Conservation (phyloP, 2,329 filamentous ascomycete genomes). For the Verticillium klebahnii region DNA sequence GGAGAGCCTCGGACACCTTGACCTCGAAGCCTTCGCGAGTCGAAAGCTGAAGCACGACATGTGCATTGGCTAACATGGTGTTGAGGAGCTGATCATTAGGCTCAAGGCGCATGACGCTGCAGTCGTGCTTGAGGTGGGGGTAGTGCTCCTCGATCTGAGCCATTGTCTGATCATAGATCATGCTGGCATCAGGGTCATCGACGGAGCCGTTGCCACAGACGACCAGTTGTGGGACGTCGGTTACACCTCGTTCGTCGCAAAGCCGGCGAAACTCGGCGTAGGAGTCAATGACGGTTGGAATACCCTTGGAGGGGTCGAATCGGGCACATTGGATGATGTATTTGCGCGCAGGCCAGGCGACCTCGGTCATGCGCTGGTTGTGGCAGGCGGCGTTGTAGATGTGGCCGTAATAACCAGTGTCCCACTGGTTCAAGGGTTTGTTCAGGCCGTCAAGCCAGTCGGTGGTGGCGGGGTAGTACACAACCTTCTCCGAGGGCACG, state of each 20-base stretch:
- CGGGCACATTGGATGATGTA: constrained; percentile 79
- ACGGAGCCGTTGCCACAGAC: constrained; percentile 76
- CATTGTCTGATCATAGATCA: constrained; percentile 70
- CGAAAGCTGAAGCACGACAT: constrained; percentile 73
- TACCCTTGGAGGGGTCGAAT: constrained; percentile 81
- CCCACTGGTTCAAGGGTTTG: constrained; percentile 67
- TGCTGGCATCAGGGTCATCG: constrained; percentile 72
- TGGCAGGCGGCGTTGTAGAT: constrained; percentile 63
- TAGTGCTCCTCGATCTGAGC: constrained; percentile 60
- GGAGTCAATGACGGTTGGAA: constrained; percentile 69
- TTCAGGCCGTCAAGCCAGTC: constrained; percentile 83
- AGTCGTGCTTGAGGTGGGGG: constrained; percentile 55
- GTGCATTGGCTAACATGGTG: constrained; percentile 65
- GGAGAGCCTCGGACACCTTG: constrained; percentile 78
- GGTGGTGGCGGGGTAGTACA: constrained; percentile 74
- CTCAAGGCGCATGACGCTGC: constrained; percentile 72
- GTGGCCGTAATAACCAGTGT: constrained; percentile 68
- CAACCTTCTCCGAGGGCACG: constrained; percentile 62
- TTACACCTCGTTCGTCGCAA: constrained; percentile 46
- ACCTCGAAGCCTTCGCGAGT: constrained; percentile 82
- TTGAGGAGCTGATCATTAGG: constrained; percentile 80
- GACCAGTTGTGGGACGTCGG: constrained; percentile 64
- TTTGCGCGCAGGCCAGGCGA: constrained; percentile 54
- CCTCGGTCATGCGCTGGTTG: constrained; percentile 54
- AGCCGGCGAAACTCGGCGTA: constrained; percentile 68